Evolutionary conservation across 2,329 filamentous ascomycete genomes (phyloP).

Genomic region (Fusarium sp.): DNA sequence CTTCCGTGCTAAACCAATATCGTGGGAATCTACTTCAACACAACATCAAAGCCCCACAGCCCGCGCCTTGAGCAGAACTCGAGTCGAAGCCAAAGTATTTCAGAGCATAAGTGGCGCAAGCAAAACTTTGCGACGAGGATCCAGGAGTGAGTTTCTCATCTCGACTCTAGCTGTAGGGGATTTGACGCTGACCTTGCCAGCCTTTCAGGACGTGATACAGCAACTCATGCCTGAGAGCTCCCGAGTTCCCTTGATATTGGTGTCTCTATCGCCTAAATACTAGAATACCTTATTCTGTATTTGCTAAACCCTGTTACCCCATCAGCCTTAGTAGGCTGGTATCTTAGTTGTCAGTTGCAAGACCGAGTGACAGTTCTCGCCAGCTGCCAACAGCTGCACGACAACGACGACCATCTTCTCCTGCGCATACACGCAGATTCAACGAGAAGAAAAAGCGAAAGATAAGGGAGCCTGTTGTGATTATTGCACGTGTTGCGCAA

Average conservation of each 20-base stretch:
- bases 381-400: conserved; percentile 33
- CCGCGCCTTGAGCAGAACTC: background rate
- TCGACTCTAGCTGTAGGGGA: background rate
- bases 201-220: background rate
- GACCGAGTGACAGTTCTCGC: conserved; percentile 22
- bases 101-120: background rate
- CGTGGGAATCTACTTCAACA: background rate
- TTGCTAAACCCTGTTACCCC: background rate
- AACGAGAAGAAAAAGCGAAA: background rate
- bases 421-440: background rate
- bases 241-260: background rate
- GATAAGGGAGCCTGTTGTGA: background rate
- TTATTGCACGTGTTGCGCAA: background rate
- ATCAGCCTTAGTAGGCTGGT: background rate
- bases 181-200: conserved; percentile 1
- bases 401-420: background rate
- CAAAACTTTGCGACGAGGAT: background rate
- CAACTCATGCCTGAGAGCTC: background rate
- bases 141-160: background rate
- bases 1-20: background rate
- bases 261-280: background rate
- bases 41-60: background rate
- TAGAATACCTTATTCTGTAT: background rate
- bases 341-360: background rate
- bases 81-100: background rate